Evolutionary conservation across 495 filamentous ascomycete species (phyloP).

Genomic region (Symbiotaphrina buchneri): DNA sequence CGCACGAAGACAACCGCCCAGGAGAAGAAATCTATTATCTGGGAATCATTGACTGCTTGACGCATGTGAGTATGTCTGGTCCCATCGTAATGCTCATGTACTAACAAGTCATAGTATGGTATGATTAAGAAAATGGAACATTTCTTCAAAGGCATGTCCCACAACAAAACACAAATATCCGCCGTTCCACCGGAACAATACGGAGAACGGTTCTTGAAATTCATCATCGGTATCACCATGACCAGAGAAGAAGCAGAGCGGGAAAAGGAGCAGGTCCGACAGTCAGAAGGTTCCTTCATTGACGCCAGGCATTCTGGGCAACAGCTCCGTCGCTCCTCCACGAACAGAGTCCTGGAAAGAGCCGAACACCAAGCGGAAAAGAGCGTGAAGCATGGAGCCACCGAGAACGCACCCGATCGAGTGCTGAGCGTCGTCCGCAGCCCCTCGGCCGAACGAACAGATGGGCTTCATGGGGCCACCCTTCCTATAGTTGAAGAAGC

Average conservation of each 20-base stretch:
- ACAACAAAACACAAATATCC: constrained; percentile 66
- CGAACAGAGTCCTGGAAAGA: constrained; percentile 23
- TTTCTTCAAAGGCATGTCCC: constrained; percentile 78
- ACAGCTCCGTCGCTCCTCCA: constrained; percentile 14
- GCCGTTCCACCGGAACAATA: constrained; percentile 83
- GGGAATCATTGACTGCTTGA: constrained; percentile 93
- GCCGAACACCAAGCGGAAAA: constrained; percentile 22
- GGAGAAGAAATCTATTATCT: constrained; percentile 94
- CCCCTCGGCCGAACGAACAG: constrained; percentile 27
- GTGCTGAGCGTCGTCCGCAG: constrained; percentile 27
- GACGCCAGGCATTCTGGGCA: too few species aligned
- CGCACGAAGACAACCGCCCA: constrained; percentile 66
- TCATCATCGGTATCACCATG: constrained; percentile 80
- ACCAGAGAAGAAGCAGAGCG: constrained; percentile 60
- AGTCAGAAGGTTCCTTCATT: too few species aligned
- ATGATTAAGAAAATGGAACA: constrained; percentile 74
- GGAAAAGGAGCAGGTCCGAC: constrained; percentile 14
- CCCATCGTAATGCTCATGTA: neutral
- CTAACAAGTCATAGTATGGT: constrained; percentile 37
- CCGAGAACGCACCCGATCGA: constrained; percentile 26
- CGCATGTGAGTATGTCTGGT: constrained; percentile 45
- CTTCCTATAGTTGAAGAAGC: constrained; percentile 89
- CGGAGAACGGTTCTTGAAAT: constrained; percentile 82
- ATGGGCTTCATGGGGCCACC: constrained; percentile 32
- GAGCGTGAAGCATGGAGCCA: constrained; percentile 21